Evolutionary conservation across 1,139 yeast species (phyloP).

Genomic region (Arxiozyma slooffiae): DNA sequence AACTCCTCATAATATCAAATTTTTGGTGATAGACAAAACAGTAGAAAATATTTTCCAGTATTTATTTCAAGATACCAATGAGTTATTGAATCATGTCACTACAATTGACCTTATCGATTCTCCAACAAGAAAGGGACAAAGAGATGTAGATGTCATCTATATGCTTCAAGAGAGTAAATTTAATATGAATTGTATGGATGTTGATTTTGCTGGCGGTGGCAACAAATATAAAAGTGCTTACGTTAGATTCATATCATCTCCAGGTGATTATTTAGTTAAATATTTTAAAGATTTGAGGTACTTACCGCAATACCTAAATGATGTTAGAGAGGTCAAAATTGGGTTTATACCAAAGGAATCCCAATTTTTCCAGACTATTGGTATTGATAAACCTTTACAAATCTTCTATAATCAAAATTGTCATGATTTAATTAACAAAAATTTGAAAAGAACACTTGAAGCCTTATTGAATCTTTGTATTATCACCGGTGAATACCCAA

Average conservation of each 20-base stretch:
- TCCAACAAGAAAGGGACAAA: constrained; percentile 38
- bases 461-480: constrained; percentile 61
- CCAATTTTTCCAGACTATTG: constrained; percentile 36
- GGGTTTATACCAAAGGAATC: constrained; percentile 42
- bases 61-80: constrained; percentile 30
- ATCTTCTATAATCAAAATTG: constrained; percentile 64
- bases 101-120: constrained; percentile 49
- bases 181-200: constrained; percentile 47
- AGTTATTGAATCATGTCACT: constrained; percentile 34
- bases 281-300: constrained; percentile 27
- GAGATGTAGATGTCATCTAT: constrained; percentile 50
- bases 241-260: constrained; percentile 48
- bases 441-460: constrained; percentile 49
- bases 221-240: constrained; percentile 50
- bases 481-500: constrained; percentile 79
- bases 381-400: constrained; percentile 48
- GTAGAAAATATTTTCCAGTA: constrained; percentile 32
- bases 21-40: constrained; percentile 36
- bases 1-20: constrained; percentile 32
- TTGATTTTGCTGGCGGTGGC: constrained; percentile 47
- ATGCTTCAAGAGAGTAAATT: constrained; percentile 45
- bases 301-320: constrained; percentile 27
- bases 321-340: constrained; percentile 32
- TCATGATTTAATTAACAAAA: constrained; percentile 47
- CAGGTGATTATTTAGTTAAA: constrained; percentile 28